A percentile compares a stretch with the other conserved stretches of the same genome.
phyloP scores from a whole-genome alignment of 2,329 filamentous ascomycete genomes.

The Hymenoscyphus repandus region DNA sequence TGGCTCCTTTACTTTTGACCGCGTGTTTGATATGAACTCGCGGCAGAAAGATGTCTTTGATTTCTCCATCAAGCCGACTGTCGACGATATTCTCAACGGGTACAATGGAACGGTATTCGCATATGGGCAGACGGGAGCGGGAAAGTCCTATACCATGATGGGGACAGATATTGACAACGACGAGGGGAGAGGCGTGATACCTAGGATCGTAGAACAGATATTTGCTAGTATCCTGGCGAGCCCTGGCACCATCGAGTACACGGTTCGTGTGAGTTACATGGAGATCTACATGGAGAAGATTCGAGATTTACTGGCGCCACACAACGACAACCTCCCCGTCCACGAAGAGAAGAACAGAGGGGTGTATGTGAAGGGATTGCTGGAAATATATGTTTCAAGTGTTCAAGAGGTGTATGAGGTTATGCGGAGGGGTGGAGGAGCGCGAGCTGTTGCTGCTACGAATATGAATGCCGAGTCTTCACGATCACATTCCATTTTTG shows the following conservation, averaged over 20 bases:
- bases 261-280: conserved; percentile 98
- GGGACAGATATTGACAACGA: conserved; percentile 90
- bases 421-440: conserved; percentile 85
- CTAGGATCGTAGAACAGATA: conserved; percentile 95
- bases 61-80: conserved; percentile 91
- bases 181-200: conserved; percentile 85
- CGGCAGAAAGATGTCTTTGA: conserved; percentile 93
- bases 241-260: conserved; percentile 93
- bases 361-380: conserved; percentile 91
- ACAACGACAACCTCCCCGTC: conserved; percentile 95
- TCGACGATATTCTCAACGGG: conserved; percentile 96
- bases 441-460: conserved; percentile 87
- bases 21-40: conserved; percentile 92
- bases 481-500: conserved; percentile 96
- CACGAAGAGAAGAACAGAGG: conserved; percentile 96
- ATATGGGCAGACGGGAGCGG: conserved; percentile 95
- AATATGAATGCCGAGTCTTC: conserved; percentile 99
- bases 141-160: conserved; percentile 99
- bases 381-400: conserved; percentile 93
- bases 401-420: conserved; percentile 96
- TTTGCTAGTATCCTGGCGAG: conserved; percentile 92
- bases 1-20: conserved; percentile 92
- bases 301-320: conserved; percentile 83
- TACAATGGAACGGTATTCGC: conserved; percentile 99
- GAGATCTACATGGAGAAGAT: conserved; percentile 99